Evolutionary conservation across 2,329 filamentous ascomycete genomes (phyloP).

Genomic region (Ambrosiella xylebori): DNA sequence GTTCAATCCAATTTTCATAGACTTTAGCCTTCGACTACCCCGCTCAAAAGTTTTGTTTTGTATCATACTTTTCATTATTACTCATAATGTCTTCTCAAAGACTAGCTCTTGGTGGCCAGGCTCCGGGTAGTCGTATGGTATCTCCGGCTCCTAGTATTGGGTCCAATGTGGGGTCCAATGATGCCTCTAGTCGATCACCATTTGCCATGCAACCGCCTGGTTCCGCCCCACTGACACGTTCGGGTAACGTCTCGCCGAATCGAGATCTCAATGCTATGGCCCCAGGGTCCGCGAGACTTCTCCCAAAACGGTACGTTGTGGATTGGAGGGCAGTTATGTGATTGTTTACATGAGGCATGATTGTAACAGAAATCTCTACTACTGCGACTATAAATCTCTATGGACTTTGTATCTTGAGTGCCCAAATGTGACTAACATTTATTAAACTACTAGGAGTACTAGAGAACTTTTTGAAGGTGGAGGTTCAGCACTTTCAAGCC

Average conservation of each 20-base stretch:
- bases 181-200: slow-evolving; percentile 48
- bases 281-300: slow-evolving; percentile 52
- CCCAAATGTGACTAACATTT: not conserved
- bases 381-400: too few relatives aligned
- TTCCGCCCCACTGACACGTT: slow-evolving; percentile 47
- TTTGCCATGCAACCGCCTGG: slow-evolving; percentile 50
- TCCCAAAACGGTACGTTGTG: slow-evolving; percentile 68
- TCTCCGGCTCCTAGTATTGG: slow-evolving; percentile 69
- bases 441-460: slow-evolving; percentile 38
- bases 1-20: too few relatives aligned
- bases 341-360: not conserved
- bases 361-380: not conserved
- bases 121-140: slow-evolving; percentile 54
- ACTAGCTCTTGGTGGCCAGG: slow-evolving; percentile 63
- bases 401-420: not conserved
- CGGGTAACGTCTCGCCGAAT: slow-evolving; percentile 89
- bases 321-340: slow-evolving; percentile 10
- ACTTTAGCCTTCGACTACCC: not conserved
- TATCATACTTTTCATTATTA: not conserved
- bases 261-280: slow-evolving; percentile 48
- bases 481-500: slow-evolving; percentile 45
- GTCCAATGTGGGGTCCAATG: slow-evolving; percentile 42
- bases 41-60: not conserved
- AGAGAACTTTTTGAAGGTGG: slow-evolving; percentile 91
- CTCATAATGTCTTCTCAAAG: not conserved